These are phyloP conservation scores for Chalciporus chontae DNA, from an alignment of 768 basidiomycete species.

Conservation along the genomic window DNA sequence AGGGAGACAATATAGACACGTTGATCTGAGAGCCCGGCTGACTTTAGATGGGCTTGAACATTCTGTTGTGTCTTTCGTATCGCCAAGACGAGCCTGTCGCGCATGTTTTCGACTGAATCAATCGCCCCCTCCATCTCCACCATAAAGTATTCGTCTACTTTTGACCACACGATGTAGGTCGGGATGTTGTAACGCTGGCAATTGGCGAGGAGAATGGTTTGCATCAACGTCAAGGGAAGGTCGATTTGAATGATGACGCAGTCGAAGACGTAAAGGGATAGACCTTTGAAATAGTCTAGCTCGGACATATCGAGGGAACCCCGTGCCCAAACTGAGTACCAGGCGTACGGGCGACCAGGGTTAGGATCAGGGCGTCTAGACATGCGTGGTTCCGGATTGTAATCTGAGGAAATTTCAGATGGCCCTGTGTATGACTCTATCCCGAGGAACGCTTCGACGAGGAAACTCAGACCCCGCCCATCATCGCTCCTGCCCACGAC, in stretches of 20 bases:
- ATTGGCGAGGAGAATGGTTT: constrained; percentile 22
- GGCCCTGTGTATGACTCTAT: too few relatives aligned
- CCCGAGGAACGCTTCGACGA: constrained; percentile 28
- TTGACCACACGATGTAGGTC: constrained; percentile 24
- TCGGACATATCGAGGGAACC: constrained; percentile 19
- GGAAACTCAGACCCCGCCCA: constrained; percentile 25
- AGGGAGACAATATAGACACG: too few relatives aligned
- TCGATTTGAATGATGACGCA: constrained; percentile 22
- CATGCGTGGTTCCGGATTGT: not conserved
- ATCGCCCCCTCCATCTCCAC: too few relatives aligned
- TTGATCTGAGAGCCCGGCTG: too few relatives aligned
- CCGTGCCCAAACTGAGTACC: constrained; percentile 28
- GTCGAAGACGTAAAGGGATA: constrained; percentile 28
- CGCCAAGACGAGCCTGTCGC: too few relatives aligned
- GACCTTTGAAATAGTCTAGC: constrained; percentile 26
- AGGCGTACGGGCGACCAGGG: constrained; percentile 13
- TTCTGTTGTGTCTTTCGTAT: too few relatives aligned
- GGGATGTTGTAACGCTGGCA: constrained; percentile 23
- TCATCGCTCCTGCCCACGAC: constrained; percentile 21
- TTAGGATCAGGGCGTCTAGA: constrained; percentile 19
- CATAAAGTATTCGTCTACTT: too few relatives aligned
- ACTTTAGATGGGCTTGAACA: too few relatives aligned
- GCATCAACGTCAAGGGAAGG: constrained; percentile 22
- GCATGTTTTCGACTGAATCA: too few relatives aligned
- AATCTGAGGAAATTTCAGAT: too few relatives aligned